Base-by-base conservation (phyloP, 1,139 yeast species). In the Hansenula sp. region DNA sequence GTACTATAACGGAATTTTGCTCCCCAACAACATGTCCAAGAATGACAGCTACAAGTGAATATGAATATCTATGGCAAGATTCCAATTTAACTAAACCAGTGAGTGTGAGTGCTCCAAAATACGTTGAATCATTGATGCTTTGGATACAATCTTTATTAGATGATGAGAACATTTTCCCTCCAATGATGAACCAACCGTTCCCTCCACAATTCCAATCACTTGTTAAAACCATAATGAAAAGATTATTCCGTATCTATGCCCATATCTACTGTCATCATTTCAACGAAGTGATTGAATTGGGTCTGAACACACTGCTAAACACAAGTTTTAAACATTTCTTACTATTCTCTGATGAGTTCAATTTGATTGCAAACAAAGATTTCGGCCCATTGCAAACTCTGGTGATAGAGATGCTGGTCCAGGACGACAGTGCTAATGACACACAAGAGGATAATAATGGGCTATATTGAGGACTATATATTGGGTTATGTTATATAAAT, bases 201-300 rank as follows among this genome's bases (percentile, higher is more conserved):
- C 74, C 78, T 14, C 77, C 82, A 16, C 84, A 77, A 48, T 87
- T 83, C 57, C 83, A 81, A 19, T 75, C 76, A 11, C 74, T 88
- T 47, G 87, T 87, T 39, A 83, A 81, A 57, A 90, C 95, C 18
- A 87, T 92, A 37, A 78, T 90, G 68, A 89, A 90, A 63, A 76
- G 98, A 50, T 68, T 92, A 44, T 92, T 90, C 62, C 75, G 99
- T 60, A 89, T 92, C n/a, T 94, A 94, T 60, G 97, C 98, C 3
- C 99, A 92, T 65, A 87, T 92, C 34, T 92, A 92, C 63, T 92
- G 98, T 58, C 97, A 92, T 58, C 99, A 92, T 62, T 92, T 92
- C 64, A 96, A 89, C 60, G 96, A 90, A 61, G 85, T 92, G 42
- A 77, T 89, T 34, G 97, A 90, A 58, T 71, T 92, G 52, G 96